Percentiles rank a stretch among this genome's conserved stretches.
Evolutionary conservation across 768 basidiomycete species (phyloP).

Genomic region (Coprinopsis sp.): DNA sequence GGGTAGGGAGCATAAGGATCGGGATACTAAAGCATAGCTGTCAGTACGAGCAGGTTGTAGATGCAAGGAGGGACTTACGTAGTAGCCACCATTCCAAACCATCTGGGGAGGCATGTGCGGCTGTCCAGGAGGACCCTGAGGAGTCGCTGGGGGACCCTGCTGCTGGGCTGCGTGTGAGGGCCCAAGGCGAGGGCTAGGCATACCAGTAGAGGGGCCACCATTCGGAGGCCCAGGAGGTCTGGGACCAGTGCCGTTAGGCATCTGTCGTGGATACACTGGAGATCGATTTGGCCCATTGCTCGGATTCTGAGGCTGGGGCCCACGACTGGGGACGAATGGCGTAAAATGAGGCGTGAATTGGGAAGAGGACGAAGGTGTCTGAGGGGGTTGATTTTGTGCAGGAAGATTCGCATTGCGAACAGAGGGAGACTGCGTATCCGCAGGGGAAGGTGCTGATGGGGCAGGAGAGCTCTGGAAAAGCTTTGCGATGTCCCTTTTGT

Average conservation of each 20-base stretch:
- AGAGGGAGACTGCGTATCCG: slow-evolving; percentile 57
- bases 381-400: slow-evolving; percentile 37
- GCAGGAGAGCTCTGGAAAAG: slow-evolving; percentile 57
- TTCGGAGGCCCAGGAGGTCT: slow-evolving; percentile 56
- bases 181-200: slow-evolving; percentile 65
- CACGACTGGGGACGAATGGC: slow-evolving; percentile 43
- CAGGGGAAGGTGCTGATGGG: slow-evolving; percentile 47
- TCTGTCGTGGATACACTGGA: slow-evolving; percentile 56
- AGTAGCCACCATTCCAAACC: slow-evolving; percentile 2
- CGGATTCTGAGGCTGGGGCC: slow-evolving; percentile 44
- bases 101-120: slow-evolving; percentile 5
- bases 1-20: slow-evolving; percentile 4
- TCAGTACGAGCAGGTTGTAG: neutral
- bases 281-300: slow-evolving; percentile 57
- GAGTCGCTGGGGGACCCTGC: slow-evolving; percentile 2
- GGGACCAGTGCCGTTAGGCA: slow-evolving; percentile 56
- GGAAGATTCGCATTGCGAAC: slow-evolving; percentile 50
- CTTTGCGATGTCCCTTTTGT: slow-evolving; percentile 53
- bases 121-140: slow-evolving; percentile 4
- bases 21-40: neutral
- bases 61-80: slow-evolving; percentile 2
- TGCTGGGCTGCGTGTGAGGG: slow-evolving; percentile 31
- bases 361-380: slow-evolving; percentile 25
- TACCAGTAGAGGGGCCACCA: slow-evolving; percentile 49
- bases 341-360: slow-evolving; percentile 39